These are phyloP conservation scores for Boletus speciosus DNA, from an alignment of 768 basidiomycete species.

Conservation along the genomic window DNA sequence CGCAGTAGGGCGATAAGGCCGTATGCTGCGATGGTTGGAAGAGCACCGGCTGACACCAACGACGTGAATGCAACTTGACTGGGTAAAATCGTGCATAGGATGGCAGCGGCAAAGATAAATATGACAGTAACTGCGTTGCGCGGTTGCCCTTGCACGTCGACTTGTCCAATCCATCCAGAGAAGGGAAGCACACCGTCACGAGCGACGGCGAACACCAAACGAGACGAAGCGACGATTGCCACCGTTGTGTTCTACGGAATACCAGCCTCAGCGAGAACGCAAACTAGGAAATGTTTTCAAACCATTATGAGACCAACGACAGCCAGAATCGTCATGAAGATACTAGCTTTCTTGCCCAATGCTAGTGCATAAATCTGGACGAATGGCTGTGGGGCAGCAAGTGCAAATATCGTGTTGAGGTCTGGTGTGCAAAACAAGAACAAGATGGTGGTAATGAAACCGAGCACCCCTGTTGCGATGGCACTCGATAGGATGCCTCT, in stretches of 20 bases:
- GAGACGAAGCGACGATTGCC: conserved; percentile 83
- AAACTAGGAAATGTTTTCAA: conserved; percentile 19
- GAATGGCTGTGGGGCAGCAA: conserved; percentile 87
- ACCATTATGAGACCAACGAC: conserved; percentile 83
- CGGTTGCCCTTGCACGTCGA: conserved; percentile 71
- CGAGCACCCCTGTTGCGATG: conserved; percentile 73
- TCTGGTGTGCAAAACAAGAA: conserved; percentile 86
- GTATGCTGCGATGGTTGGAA: conserved; percentile 88
- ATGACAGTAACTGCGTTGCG: conserved; percentile 86
- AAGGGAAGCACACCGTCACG: conserved; percentile 88
- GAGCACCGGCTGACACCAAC: conserved; percentile 78
- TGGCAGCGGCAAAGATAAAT: conserved; percentile 64
- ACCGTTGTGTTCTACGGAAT: conserved; percentile 72
- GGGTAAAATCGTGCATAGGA: conserved; percentile 87
- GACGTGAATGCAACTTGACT: conserved; percentile 92
- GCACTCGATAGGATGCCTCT: conserved; percentile 80
- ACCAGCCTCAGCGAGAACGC: background rate
- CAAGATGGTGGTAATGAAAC: conserved; percentile 73
- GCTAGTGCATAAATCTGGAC: conserved; percentile 85
- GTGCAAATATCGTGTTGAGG: conserved; percentile 66
- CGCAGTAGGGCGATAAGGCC: conserved; percentile 76
- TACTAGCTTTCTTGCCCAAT: conserved; percentile 70
- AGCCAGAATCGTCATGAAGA: conserved; percentile 87
- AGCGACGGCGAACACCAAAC: conserved; percentile 90
- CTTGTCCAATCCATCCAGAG: conserved; percentile 77